These are phyloP conservation scores for Penicillium daleae DNA, from an alignment of 495 filamentous ascomycete species.

Conservation along the genomic window DNA sequence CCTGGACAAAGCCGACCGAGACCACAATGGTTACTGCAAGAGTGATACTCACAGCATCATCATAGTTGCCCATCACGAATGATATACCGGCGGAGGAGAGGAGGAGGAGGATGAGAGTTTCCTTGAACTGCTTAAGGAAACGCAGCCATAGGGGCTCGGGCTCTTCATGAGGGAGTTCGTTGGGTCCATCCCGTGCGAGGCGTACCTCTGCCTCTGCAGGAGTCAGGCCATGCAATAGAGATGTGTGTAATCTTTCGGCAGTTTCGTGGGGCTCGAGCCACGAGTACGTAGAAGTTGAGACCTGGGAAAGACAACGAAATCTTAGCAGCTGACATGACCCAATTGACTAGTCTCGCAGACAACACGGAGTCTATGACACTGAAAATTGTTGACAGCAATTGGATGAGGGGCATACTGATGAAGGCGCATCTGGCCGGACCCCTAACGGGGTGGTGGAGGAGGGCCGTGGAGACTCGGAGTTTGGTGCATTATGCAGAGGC, in stretches of 20 bases:
- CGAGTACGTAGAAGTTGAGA: conserved; percentile 63
- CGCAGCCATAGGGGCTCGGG: conserved; percentile 93
- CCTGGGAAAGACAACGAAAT: conserved; percentile 35
- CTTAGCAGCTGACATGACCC: conserved; percentile 13
- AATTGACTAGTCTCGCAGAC: not conserved
- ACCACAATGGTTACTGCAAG: conserved; percentile 97
- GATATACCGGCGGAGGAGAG: conserved; percentile 88
- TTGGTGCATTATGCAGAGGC: conserved; percentile 57
- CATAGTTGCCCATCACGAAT: conserved; percentile 90
- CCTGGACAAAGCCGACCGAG: conserved; percentile 93
- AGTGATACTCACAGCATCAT: conserved; percentile 94
- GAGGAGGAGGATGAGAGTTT: conserved; percentile 86
- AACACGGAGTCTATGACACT: no score
- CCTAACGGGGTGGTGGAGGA: conserved; percentile 43
- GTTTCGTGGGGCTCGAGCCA: conserved; percentile 74
- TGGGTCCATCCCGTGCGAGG: conserved; percentile 79
- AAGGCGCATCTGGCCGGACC: conserved; percentile 35
- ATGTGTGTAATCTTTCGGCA: conserved; percentile 79
- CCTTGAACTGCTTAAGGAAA: conserved; percentile 95
- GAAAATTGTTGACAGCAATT: not conserved
- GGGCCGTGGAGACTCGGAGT: conserved; percentile 36
- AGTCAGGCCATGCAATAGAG: conserved; percentile 76
- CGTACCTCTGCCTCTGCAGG: conserved; percentile 79
- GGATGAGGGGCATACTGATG: conserved; percentile 35
- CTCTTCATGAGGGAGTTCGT: conserved; percentile 91